A percentile compares a stretch with the other conserved stretches of the same genome.
Conservation (phyloP, 306 rosid genomes). For the Erythrophleum fordii region DNA sequence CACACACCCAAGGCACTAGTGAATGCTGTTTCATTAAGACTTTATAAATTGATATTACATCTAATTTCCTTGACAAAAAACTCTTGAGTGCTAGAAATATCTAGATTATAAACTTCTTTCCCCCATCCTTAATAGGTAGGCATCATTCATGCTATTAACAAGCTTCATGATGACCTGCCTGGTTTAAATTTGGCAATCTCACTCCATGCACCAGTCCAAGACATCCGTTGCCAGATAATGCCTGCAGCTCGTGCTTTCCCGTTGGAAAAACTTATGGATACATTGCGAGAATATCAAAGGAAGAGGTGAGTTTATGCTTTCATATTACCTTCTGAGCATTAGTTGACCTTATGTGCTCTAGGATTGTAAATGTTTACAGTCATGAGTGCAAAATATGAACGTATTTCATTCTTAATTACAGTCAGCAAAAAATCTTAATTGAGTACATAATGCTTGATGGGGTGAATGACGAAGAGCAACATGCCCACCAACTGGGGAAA, state of each 20-base stretch:
- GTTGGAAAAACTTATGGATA: constrained; percentile 80
- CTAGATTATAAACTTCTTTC: constrained; percentile 28
- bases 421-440: constrained; percentile 88
- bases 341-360: not conserved
- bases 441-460: constrained; percentile 99
- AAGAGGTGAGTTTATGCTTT: constrained; percentile 52
- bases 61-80: not conserved
- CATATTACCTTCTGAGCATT: not conserved
- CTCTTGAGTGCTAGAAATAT: constrained; percentile 31
- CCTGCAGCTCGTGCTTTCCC: constrained; percentile 99
- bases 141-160: constrained; percentile 88
- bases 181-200: constrained; percentile 98
- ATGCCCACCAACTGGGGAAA: constrained; percentile 88
- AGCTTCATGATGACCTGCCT: constrained; percentile 84
- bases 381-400: constrained; percentile 1
- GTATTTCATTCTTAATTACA: constrained; percentile 42
- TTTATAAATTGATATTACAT: not conserved
- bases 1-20: not conserved
- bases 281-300: constrained; percentile 82
- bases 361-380: constrained; percentile 1
- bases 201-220: constrained; percentile 92
- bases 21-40: not conserved
- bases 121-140: constrained; percentile 67
- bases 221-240: constrained; percentile 96
- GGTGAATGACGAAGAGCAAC: constrained; percentile 91